These are phyloP conservation scores for Gossypium arboreum DNA, from an alignment of 345 rosid species.

Conservation along the genomic window DNA sequence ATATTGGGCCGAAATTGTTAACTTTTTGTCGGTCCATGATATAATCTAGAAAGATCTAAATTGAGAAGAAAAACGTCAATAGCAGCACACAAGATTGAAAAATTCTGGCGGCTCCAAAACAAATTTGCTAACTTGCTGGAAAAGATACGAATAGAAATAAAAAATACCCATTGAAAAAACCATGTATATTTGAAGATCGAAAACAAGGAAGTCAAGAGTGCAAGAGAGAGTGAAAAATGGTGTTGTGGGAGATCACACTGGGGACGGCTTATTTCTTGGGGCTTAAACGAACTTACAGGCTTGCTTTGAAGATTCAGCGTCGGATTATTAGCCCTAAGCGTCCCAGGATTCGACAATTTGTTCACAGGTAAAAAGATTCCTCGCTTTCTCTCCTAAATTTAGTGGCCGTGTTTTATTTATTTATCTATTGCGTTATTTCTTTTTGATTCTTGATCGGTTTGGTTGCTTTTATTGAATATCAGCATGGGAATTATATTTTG, in stretches of 20 bases:
- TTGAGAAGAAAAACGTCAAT: background rate
- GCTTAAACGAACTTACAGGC: slow-evolving; percentile 66
- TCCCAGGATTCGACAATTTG: slow-evolving; percentile 57
- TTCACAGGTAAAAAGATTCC: slow-evolving; percentile 40
- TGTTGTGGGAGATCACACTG: slow-evolving; percentile 87
- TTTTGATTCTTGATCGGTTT: background rate
- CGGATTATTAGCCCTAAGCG: slow-evolving; percentile 50
- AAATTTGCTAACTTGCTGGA: slow-evolving; percentile 6
- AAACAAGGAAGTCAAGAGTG: background rate
- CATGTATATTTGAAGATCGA: background rate
- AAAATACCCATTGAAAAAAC: background rate
- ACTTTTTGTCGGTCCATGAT: background rate
- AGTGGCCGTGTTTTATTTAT: background rate
- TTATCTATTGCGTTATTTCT: background rate
- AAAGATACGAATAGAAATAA: background rate
- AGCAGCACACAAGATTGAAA: background rate
- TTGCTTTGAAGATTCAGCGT: slow-evolving; percentile 69
- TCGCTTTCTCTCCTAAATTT: background rate
- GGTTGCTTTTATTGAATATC: background rate
- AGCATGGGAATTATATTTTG: background rate
- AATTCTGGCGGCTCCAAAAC: slow-evolving; percentile 16
- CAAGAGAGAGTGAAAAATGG: slow-evolving; percentile 39
- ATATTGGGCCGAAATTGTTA: no score
- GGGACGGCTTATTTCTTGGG: slow-evolving; percentile 88
- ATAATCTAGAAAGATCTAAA: background rate